Base-by-base conservation (phyloP, 805 yeast genomes). In the Yamadazyma kitorensis region DNA sequence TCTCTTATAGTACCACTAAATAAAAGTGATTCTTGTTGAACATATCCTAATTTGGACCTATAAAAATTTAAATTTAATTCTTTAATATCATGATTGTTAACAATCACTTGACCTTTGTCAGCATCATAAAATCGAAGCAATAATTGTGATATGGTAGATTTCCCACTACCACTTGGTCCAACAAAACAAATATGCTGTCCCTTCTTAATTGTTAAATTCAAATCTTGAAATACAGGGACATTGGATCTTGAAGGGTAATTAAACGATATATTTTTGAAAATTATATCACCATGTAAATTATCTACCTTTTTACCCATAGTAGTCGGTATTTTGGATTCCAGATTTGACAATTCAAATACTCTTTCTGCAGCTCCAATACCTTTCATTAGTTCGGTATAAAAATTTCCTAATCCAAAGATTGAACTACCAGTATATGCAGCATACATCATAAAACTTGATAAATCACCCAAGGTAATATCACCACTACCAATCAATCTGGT, bases 121-220 rank as follows among this genome's bases (percentile, higher is more conserved):
- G 94, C 89, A 49, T 88, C 96, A 58, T 91, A 91, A 53, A 85
- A 86, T 39, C 98, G 69, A 47, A 89, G 60, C 28, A 91, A 61
- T 33, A 91, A 62, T 33, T 89, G 86, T 5, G 89, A 73, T 3
- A 91, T 76, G 0, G 97, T 89, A 12, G 95, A 86, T 56, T 91
- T 91, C 17, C 98, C 98, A 41, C 95, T 85, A 2, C 98, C 98
- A 21, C 94, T 82, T n/a, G 96, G 96, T 2, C 98, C 98, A 12
- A 89, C 97, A 39, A 91, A 78, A 54, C 97, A 89, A 11, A 89
- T 80, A 49, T 91, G 91, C 47, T 86, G 89, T 10, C 97, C 97
- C 21, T 84, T 78, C 11, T 66, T 55, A 28, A 91, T 80, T 2
- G 61, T 68, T 37, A 91, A 66, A 44, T 76, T 68, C 36, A 89